A percentile compares a stretch with the other conserved stretches of the same genome.
Conservation (phyloP, 352 stramenopile species). For the Elongisporangium undulatum region DNA sequence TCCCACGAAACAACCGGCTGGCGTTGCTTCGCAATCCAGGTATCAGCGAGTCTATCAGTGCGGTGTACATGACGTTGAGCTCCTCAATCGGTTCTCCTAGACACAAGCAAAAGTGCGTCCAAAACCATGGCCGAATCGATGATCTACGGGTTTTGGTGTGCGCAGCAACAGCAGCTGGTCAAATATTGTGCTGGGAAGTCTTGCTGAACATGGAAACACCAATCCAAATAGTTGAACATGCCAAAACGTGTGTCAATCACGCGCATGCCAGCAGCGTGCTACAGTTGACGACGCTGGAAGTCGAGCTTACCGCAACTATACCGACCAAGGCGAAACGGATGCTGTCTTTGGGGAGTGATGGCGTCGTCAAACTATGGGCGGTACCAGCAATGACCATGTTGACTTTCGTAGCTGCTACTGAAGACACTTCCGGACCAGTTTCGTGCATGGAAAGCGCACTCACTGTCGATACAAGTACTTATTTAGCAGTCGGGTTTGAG, state of each 20-base stretch:
- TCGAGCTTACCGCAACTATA: constrained; percentile 1
- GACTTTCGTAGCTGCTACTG: constrained; percentile 27
- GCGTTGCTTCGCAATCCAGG: constrained; percentile 40
- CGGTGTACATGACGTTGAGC: constrained; percentile 9
- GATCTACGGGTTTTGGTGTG: constrained; percentile 14
- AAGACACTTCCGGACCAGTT: constrained; percentile 18
- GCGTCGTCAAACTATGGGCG: constrained; percentile 62
- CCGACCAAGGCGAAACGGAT: constrained; percentile 4
- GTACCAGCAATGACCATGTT: constrained; percentile 28
- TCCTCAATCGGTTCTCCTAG: neutral
- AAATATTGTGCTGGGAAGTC: constrained; percentile 32
- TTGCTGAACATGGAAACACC: neutral
- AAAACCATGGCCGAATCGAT: neutral
- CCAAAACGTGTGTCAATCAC: constrained; percentile 10
- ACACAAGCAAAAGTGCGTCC: neutral
- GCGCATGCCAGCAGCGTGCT: constrained; percentile 52
- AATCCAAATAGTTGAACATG: neutral
- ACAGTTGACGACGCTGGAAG: constrained; percentile 17
- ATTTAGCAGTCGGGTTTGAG: constrained; percentile 41
- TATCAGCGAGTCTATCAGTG: constrained; percentile 34
- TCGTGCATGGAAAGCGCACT: constrained; percentile 24
- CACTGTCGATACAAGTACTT: neutral
- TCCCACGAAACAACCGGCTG: constrained; percentile 14
- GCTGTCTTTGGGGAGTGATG: constrained; percentile 42
- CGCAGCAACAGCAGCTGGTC: constrained; percentile 31